Evolutionary conservation across 2,329 filamentous ascomycete genomes (phyloP).

Genomic region (Alternaria sp.): DNA sequence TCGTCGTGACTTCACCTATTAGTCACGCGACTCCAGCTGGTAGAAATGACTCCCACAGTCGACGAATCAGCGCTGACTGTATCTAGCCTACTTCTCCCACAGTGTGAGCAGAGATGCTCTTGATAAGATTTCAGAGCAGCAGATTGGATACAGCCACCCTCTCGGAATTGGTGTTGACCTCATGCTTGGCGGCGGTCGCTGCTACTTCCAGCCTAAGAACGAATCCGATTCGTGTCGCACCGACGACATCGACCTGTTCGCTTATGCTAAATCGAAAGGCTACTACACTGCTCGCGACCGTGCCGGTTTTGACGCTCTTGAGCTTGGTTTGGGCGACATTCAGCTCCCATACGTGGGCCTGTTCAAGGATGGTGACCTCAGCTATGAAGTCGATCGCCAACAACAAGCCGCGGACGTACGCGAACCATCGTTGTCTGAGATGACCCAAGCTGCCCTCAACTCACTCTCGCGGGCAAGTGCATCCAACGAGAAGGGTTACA

Average conservation of each 20-base stretch:
- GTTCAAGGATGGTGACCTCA: slow-evolving; percentile 46
- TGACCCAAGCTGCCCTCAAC: slow-evolving; percentile 52
- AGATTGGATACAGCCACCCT: slow-evolving; percentile 54
- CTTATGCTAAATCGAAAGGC: slow-evolving; percentile 46
- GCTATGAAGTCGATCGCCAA: slow-evolving; percentile 50
- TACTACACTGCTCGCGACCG: slow-evolving; percentile 53
- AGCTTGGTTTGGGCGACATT: slow-evolving; percentile 33
- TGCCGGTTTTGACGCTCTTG: slow-evolving; percentile 46
- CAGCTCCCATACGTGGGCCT: slow-evolving; percentile 52
- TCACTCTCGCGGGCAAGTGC: slow-evolving; percentile 50
- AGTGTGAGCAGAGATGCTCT: slow-evolving; percentile 47
- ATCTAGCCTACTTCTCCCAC: slow-evolving; percentile 45
- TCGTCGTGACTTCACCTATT: slow-evolving; percentile 56
- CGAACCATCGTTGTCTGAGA: slow-evolving; percentile 54
- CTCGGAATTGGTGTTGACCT: slow-evolving; percentile 53
- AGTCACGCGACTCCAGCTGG: slow-evolving; percentile 37
- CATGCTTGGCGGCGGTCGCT: slow-evolving; percentile 54
- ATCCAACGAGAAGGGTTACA: slow-evolving; percentile 50
- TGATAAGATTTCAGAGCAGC: slow-evolving; percentile 52
- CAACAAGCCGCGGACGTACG: slow-evolving; percentile 39
- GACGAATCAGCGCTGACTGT: neutral
- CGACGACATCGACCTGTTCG: slow-evolving; percentile 52
- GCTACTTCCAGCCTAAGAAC: slow-evolving; percentile 54
- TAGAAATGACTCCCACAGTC: neutral
- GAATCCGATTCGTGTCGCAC: slow-evolving; percentile 50